Conservation (phyloP, 805 yeast species). For the Candida pseudoglaebosa region DNA sequence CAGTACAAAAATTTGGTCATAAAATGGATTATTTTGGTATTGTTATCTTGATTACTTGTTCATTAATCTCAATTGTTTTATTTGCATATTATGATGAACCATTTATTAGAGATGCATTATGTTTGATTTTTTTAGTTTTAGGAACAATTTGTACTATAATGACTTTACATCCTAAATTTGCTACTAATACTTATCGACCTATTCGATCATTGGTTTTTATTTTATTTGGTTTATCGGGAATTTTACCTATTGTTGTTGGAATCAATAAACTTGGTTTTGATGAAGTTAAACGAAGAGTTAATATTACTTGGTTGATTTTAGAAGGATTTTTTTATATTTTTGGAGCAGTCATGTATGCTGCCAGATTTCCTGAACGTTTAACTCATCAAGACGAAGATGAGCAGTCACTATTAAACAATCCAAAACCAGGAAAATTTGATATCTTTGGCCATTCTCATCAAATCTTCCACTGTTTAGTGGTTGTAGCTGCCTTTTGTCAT, state of each 20-base stretch:
- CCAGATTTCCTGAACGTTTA: constrained; percentile 71
- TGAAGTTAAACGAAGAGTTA: constrained; percentile 48
- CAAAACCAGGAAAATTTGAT: constrained; percentile 45
- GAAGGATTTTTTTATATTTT: constrained; percentile 74
- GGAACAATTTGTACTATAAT: constrained; percentile 62
- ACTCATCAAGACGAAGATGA: constrained; percentile 22
- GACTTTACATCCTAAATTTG: constrained; percentile 62
- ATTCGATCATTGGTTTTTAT: constrained; percentile 77
- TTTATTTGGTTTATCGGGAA: constrained; percentile 73
- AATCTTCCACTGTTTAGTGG: constrained; percentile 74
- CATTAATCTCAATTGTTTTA: constrained; percentile 44
- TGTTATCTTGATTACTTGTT: constrained; percentile 61
- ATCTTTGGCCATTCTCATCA: constrained; percentile 81
- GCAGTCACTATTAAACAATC: constrained; percentile 9
- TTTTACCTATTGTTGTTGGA: constrained; percentile 64
- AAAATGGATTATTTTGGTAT: constrained; percentile 76
- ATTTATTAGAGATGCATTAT: constrained; percentile 32
- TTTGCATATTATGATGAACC: constrained; percentile 45
- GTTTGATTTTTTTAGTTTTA: constrained; percentile 44
- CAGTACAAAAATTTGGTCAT: constrained; percentile 54
- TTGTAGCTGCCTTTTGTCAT: constrained; percentile 73
- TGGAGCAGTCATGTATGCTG: constrained; percentile 80
- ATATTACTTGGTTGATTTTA: constrained; percentile 55
- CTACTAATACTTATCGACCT: constrained; percentile 70
- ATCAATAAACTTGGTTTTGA: constrained; percentile 43